Conservation (phyloP, 2,329 filamentous ascomycete genomes). For the Ceratocystis ficicola region DNA sequence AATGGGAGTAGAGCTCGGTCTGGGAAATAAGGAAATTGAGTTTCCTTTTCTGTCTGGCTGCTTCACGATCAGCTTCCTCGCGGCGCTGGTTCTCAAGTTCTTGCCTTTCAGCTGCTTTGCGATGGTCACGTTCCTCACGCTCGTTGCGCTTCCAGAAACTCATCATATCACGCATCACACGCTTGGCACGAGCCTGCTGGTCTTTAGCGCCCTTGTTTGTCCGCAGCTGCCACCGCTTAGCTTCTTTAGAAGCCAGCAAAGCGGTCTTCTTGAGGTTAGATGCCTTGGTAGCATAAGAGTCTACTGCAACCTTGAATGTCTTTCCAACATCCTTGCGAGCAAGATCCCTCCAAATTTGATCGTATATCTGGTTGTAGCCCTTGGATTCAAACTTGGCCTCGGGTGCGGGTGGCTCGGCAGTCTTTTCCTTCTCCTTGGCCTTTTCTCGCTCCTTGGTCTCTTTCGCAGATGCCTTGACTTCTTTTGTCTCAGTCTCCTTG, state of each 20-base stretch:
- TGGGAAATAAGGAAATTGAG: conserved; percentile 99
- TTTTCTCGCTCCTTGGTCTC: conserved; percentile 36
- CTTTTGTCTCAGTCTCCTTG: conserved; percentile 35
- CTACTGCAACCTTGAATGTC: conserved; percentile 74
- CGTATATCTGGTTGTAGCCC: conserved; percentile 91
- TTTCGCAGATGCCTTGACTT: conserved; percentile 33
- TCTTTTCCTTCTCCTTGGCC: conserved; percentile 34
- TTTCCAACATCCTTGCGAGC: conserved; percentile 89
- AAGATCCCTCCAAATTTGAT: conserved; percentile 93
- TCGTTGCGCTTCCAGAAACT: conserved; percentile 99
- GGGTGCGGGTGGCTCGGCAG: conserved; percentile 41
- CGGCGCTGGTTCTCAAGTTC: conserved; percentile 94
- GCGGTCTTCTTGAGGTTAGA: conserved; percentile 98
- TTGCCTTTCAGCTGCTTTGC: conserved; percentile 87
- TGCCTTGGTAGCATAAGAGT: conserved; percentile 72
- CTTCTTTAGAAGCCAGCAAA: conserved; percentile 91
- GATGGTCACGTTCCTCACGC: conserved; percentile 85
- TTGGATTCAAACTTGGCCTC: conserved; percentile 69
- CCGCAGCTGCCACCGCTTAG: conserved; percentile 88
- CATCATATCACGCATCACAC: conserved; percentile 99
- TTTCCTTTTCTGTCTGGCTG: conserved; percentile 93
- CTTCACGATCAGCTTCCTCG: conserved; percentile 93
- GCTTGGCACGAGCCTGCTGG: conserved; percentile 89
- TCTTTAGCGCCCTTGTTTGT: conserved; percentile 99
- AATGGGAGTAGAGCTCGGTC: conserved; percentile 97